Evolutionary conservation across 2,329 filamentous ascomycete genomes (phyloP), one percentile per base, ranked within the genome.

Genomic region (Stachybotrys elegans): DNA sequence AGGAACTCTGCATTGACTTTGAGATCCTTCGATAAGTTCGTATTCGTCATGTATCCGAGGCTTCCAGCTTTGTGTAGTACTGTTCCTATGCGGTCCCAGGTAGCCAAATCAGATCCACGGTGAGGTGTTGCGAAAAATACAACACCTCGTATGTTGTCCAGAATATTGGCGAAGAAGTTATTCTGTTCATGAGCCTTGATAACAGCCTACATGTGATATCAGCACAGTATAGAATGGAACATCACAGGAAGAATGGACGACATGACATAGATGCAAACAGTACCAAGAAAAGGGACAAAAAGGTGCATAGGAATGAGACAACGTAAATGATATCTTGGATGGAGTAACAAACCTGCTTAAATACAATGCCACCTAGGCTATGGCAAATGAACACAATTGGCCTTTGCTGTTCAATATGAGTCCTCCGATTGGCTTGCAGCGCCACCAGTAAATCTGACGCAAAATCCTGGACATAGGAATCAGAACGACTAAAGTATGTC

Each of bases 111-210:
- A 12, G 39, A 42, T 4, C 39, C 39, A 20, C 39, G 22, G 16
- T 42, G 39, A 16, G 25, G 39, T 19, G 39, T 42, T 5, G 8
- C 39, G 27, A 42, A 42, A 17, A 42, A 42, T 7, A 34, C 22
- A 17, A 42, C 39, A 9, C 39, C 39, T 31, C 20, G 22, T 5
- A 42, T 29, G 8, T 32, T 29, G 13, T 42, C 25, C 16, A 42
- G 39, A 9, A 42, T 13, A 16, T 22, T 20, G 19, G 22, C 39
- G 14, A 29, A 32, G 14, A 20, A 42, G 23, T 17, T 23, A 12
- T 42, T 17, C 31, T 42, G 22, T 25, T 42, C 23, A 17, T 29
- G 27, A 13, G 25, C 40, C 19, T 27, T 42, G 19, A 31, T n/a
- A 19, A 42, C 23, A 12, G 25, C 40, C 40, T 42, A 20, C 19